Percentiles rank a stretch among this genome's conserved stretches.
Conservation (phyloP, 2,329 filamentous ascomycete species). For the Venturia oleaginea region DNA sequence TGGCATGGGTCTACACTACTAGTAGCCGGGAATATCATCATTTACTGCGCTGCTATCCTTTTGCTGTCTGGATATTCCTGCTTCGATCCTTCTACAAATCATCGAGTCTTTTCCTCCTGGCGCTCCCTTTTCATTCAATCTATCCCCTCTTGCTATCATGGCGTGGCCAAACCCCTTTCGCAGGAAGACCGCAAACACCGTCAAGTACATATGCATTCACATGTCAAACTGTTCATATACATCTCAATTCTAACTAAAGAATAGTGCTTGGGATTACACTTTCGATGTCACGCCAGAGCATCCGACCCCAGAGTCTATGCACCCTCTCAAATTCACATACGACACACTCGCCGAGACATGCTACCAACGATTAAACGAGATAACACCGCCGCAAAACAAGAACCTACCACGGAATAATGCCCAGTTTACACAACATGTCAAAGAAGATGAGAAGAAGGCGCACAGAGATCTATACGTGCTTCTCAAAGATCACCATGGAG, state of each 20-base stretch:
- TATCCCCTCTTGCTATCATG: constrained; percentile 23
- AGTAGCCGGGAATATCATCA: background rate
- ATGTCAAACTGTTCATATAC: background rate
- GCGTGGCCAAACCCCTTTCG: constrained; percentile 35
- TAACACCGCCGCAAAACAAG: constrained; percentile 38
- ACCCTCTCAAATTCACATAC: constrained; percentile 55
- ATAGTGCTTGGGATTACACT: constrained; percentile 52
- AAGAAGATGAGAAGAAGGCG: constrained; percentile 25
- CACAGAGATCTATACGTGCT: constrained; percentile 55
- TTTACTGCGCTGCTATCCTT: background rate
- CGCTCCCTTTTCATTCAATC: background rate
- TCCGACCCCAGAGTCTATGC: constrained; percentile 48
- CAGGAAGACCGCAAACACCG: constrained; percentile 34
- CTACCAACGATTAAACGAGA: constrained; percentile 52
- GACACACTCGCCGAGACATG: constrained; percentile 60
- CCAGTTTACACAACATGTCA: constrained; percentile 17
- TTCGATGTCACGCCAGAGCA: constrained; percentile 64
- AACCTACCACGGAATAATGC: constrained; percentile 17
- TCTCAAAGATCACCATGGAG: constrained; percentile 47
- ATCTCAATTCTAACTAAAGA: constrained; percentile 9
- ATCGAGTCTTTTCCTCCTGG: background rate
- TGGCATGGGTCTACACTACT: background rate
- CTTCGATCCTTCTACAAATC: background rate
- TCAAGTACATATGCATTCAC: constrained; percentile 26
- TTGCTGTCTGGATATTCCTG: background rate